Evolutionary conservation across 78 protist genomes (phyloP), one percentile per base, ranked within the genome.

Genomic region (Dictyostelium firmibasis): DNA sequence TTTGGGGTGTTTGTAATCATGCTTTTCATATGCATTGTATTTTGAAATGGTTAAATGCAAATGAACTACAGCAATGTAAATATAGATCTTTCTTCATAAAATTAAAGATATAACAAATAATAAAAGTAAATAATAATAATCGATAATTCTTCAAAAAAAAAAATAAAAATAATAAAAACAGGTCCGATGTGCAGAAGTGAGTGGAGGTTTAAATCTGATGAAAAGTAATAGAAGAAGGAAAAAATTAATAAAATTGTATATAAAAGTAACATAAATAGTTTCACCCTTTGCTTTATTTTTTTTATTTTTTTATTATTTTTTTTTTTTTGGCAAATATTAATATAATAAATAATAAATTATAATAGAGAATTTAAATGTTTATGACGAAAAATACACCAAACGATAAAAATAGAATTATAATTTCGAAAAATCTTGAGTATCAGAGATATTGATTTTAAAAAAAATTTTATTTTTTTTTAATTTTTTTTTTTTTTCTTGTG

Each of bases 11-110:
- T 33, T 98, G 99, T 43, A 91, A 35, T n/a, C 99, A 98, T 87
- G 94, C 96, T 57, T 98, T 98, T 82, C 99, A 98, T 86, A 95
- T 97, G 93, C 98, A 97, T 85, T 98, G 99, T 92, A 98, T 98
- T 31, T 31, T 96, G n/a, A 94, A 92, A 91, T 98, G 99, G 99
- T 29, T 98, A 27, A 25, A 44, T 94, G 70, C 94, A 78, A 84
- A 91, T 72, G 72, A 82, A 64, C 11, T 7, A 18, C 91, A 84
- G 82, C 91, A 91, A 91, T 91, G 95, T 77, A 84, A 25, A 31
- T 35, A 29, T n/a, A 1, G 23, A 7, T 2, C 33, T n/a, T n/a
- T n/a, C n/a, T n/a, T n/a, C n/a, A n/a, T n/a, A n/a, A n/a, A n/a
- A n/a, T n/a, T n/a, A n/a, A n/a, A n/a, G n/a, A n/a, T n/a, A n/a